Evolutionary conservation across 257 asterid species (phyloP).

Genomic region (Apocynum venetum): DNA sequence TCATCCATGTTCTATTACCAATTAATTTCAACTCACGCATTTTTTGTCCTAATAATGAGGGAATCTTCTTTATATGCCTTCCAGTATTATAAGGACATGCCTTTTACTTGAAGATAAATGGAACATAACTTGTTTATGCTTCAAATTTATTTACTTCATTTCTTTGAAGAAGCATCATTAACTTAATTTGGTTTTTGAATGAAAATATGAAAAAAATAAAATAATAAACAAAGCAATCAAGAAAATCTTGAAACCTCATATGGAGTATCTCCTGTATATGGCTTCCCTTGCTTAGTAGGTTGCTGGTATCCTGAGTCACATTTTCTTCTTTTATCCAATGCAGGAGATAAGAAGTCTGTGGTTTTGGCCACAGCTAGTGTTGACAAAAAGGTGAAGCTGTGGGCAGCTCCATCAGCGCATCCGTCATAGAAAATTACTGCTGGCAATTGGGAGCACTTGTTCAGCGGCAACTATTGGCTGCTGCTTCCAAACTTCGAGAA

Average conservation of each 20-base stretch:
- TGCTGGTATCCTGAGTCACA: not conserved
- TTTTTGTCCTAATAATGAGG: not conserved
- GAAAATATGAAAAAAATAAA: not conserved
- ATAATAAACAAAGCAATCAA: not conserved
- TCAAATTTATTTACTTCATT: not conserved
- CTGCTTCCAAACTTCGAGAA: not conserved
- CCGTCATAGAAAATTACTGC: conserved; percentile 12
- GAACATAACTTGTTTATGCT: not conserved
- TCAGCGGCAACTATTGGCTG: not conserved
- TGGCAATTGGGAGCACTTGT: not conserved
- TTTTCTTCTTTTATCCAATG: conserved; percentile 12
- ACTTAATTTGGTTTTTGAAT: not conserved
- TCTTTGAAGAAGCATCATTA: not conserved
- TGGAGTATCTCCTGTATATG: not conserved
- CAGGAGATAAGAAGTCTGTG: conserved; percentile 51
- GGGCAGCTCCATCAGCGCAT: conserved; percentile 65
- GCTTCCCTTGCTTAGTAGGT: not conserved
- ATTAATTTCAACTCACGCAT: not conserved
- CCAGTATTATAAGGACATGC: not conserved
- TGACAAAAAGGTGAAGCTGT: conserved; percentile 91
- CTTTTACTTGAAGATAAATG: not conserved
- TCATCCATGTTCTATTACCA: not conserved
- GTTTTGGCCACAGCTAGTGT: conserved; percentile 73
- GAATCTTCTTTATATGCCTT: not conserved
- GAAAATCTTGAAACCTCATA: not conserved